Conservation (phyloP, 768 basidiomycete species). For the Trametes punicea region DNA sequence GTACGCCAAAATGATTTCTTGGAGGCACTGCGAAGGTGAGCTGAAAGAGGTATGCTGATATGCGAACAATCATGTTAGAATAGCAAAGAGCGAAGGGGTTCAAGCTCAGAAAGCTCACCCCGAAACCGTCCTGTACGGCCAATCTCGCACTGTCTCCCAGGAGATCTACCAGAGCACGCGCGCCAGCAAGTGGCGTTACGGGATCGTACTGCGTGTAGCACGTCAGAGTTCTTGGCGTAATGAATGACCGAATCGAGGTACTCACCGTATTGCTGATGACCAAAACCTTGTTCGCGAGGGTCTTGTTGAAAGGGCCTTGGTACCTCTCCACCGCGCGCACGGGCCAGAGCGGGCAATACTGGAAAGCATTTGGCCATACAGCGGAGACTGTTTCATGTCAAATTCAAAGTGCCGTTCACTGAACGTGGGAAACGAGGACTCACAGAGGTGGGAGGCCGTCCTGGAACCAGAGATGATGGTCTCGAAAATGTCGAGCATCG, state of each 20-base stretch:
- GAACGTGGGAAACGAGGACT: background rate
- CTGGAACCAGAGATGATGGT: background rate
- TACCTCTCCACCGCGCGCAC: constrained; percentile 13
- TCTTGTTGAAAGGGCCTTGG: constrained; percentile 11
- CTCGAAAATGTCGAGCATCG: constrained; percentile 7
- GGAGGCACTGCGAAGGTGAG: constrained; percentile 1
- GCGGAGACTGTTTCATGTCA: background rate
- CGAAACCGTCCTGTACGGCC: constrained; percentile 1
- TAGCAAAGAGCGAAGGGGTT: background rate
- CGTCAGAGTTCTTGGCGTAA: too few relatives aligned
- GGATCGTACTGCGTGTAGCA: constrained; percentile 7
- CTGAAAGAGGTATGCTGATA: background rate
- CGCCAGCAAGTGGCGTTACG: constrained; percentile 1
- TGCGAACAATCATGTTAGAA: background rate
- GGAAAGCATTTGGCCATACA: background rate
- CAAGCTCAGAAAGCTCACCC: background rate
- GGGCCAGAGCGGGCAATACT: constrained; percentile 12
- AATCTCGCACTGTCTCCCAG: constrained; percentile 1
- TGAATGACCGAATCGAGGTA: background rate
- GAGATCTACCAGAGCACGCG: background rate
- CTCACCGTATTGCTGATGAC: constrained; percentile 7
- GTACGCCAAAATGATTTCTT: background rate
- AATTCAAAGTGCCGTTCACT: background rate
- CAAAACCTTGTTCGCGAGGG: constrained; percentile 4
- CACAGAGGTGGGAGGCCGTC: constrained; percentile 8